Evolutionary conservation across 2,329 filamentous ascomycete species (phyloP).

Genomic region (Pestalotiopsis sp.): DNA sequence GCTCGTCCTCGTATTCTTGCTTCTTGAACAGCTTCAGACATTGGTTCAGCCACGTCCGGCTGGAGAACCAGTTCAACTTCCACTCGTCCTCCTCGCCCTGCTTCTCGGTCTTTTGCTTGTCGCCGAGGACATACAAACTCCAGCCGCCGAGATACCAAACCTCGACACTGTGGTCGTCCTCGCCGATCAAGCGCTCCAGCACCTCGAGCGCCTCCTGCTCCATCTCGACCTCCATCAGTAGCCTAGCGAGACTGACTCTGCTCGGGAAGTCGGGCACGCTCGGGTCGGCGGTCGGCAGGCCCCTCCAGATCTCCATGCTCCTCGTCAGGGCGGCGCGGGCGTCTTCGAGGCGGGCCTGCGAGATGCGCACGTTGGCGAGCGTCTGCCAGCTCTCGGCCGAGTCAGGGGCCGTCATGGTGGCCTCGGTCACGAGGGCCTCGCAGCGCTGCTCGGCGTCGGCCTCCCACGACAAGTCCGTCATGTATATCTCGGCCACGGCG

Average conservation of each 20-base stretch:
- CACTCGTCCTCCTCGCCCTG: conserved; percentile 50
- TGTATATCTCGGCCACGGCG: conserved; percentile 94
- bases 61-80: conserved; percentile 68
- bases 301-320: conserved; percentile 83
- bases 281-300: conserved; percentile 71
- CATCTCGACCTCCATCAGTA: conserved; percentile 89
- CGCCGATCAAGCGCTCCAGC: conserved; percentile 77
- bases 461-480: conserved; percentile 96
- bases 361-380: conserved; percentile 89
- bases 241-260: conserved; percentile 77
- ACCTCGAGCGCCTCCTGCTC: conserved; percentile 84
- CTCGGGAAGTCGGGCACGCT: conserved; percentile 83
- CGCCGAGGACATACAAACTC: conserved; percentile 79
- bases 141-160: conserved; percentile 97
- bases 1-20: conserved; percentile 84
- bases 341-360: conserved; percentile 78
- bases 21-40: conserved; percentile 77
- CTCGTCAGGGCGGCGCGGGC: conserved; percentile 76
- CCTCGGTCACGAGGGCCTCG: conserved; percentile 87
- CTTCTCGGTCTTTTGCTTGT: conserved; percentile 60
- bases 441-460: conserved; percentile 86
- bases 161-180: conserved; percentile 94
- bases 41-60: conserved; percentile 80
- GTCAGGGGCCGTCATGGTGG: conserved; percentile 79
- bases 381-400: conserved; percentile 93